A percentile compares a stretch with the other conserved stretches of the same genome.
Evolutionary conservation across 1,284 basidiomycete species (phyloP).

Genomic region (Ceratobasidium sp.): DNA sequence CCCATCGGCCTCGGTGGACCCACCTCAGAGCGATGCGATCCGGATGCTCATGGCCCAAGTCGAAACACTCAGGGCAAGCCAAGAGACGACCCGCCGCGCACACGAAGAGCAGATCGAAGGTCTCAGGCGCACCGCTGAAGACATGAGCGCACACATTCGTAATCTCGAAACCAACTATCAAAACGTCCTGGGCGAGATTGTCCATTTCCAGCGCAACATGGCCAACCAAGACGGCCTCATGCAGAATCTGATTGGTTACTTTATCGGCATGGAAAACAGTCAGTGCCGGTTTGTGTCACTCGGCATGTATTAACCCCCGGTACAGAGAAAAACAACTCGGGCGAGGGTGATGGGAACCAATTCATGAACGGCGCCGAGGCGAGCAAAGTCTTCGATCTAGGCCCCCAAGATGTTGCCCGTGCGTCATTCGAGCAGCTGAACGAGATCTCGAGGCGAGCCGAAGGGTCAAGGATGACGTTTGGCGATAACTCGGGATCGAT

Average conservation of each 20-base stretch:
- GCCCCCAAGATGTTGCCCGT: conserved; percentile 65
- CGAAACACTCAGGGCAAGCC: conserved; percentile 26
- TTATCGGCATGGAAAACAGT: conserved; percentile 73
- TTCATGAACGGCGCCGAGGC: conserved; percentile 28
- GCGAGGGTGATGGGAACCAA: conserved; percentile 8
- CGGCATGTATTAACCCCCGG: not conserved
- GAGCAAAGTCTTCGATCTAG: conserved; percentile 52
- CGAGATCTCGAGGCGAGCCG: conserved; percentile 69
- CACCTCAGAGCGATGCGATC: conserved; percentile 42
- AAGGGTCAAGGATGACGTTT: conserved; percentile 55
- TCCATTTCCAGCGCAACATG: conserved; percentile 82
- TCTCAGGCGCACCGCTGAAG: conserved; percentile 61
- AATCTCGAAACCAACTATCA: conserved; percentile 78
- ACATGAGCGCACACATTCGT: conserved; percentile 65
- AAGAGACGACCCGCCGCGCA: conserved; percentile 54
- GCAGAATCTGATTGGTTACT: conserved; percentile 82
- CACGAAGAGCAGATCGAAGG: conserved; percentile 56
- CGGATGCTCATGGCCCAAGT: conserved; percentile 25
- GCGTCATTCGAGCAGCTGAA: conserved; percentile 74
- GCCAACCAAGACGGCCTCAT: conserved; percentile 85
- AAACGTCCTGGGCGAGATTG: conserved; percentile 80
- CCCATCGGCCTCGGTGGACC: conserved; percentile 42
- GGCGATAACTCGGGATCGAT: conserved; percentile 25
- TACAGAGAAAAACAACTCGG: conserved; percentile 2
- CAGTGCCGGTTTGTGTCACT: conserved; percentile 46